phyloP scores from a whole-genome alignment of 805 yeast genomes.

The Kuraishia floccosa region DNA sequence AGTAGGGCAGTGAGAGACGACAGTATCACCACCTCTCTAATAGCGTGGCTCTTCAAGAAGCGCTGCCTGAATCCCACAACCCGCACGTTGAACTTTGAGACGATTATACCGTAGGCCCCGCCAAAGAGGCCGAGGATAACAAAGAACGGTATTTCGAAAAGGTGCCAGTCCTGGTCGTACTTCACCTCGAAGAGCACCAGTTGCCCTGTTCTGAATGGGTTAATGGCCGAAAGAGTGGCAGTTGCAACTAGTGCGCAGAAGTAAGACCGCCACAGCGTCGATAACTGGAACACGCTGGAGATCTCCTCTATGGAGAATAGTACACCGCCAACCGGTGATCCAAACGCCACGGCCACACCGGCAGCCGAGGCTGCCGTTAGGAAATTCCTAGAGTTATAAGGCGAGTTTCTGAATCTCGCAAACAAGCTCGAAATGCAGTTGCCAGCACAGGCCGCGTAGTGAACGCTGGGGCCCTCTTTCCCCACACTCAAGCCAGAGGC shows the following conservation, averaged over 20 bases:
- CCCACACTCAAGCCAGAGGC: slow-evolving; percentile 92
- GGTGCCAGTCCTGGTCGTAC: slow-evolving; percentile 80
- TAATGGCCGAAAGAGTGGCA: slow-evolving; percentile 62
- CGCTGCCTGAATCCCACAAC: slow-evolving; percentile 70
- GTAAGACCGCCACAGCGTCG: slow-evolving; percentile 84
- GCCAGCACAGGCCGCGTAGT: slow-evolving; percentile 96
- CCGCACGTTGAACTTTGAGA: slow-evolving; percentile 63
- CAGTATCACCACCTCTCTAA: slow-evolving; percentile 61
- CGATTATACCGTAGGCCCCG: slow-evolving; percentile 77
- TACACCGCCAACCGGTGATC: slow-evolving; percentile 95
- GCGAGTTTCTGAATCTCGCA: slow-evolving; percentile 29
- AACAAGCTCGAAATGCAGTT: slow-evolving; percentile 55
- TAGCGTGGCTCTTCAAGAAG: slow-evolving; percentile 44
- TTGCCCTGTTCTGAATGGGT: slow-evolving; percentile 93
- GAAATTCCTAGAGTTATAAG: slow-evolving; percentile 39
- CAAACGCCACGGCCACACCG: slow-evolving; percentile 98
- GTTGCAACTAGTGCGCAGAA: slow-evolving; percentile 88
- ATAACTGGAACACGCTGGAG: slow-evolving; percentile 56
- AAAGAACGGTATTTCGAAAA: slow-evolving; percentile 74
- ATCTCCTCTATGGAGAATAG: slow-evolving; percentile 89
- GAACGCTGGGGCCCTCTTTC: slow-evolving; percentile 97
- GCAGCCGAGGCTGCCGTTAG: slow-evolving; percentile 92
- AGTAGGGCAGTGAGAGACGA: slow-evolving; percentile 62
- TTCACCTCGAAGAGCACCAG: slow-evolving; percentile 87
- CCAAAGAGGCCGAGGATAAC: slow-evolving; percentile 80